Evolutionary conservation across 2,329 filamentous ascomycete species (phyloP).

Genomic region (Cytospora piceae): DNA sequence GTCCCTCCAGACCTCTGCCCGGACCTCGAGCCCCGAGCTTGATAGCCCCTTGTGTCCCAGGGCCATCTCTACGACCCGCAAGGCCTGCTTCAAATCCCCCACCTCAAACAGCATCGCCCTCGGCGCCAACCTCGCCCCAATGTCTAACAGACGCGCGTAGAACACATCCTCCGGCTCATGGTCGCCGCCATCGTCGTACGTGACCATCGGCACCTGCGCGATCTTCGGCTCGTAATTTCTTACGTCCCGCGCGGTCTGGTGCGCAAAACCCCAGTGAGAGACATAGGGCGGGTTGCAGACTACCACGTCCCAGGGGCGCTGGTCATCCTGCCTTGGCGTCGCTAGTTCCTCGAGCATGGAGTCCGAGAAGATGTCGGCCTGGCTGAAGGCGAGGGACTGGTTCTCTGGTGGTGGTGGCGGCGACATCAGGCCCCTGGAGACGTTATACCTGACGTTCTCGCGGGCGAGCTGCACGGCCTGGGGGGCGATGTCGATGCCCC

Average conservation of each 20-base stretch:
- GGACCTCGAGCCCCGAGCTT: slow-evolving; percentile 36
- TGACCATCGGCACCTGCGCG: slow-evolving; percentile 67
- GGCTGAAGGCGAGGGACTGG: slow-evolving; percentile 30
- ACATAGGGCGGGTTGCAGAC: slow-evolving; percentile 94
- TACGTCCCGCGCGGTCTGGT: slow-evolving; percentile 72
- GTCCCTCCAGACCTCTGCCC: slow-evolving; percentile 74
- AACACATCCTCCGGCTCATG: slow-evolving; percentile 57
- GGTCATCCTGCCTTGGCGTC: neutral
- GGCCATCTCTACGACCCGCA: slow-evolving; percentile 60
- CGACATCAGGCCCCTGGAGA: slow-evolving; percentile 32
- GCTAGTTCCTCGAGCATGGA: slow-evolving; percentile 17
- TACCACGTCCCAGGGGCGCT: slow-evolving; percentile 62
- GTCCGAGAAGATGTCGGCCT: slow-evolving; percentile 51
- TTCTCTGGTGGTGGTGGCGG: slow-evolving; percentile 31
- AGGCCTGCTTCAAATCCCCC: slow-evolving; percentile 69
- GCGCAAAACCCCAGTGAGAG: slow-evolving; percentile 64
- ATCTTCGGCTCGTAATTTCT: slow-evolving; percentile 78
- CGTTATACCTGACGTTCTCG: slow-evolving; percentile 64
- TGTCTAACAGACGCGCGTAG: slow-evolving; percentile 65
- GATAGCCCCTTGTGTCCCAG: slow-evolving; percentile 34
- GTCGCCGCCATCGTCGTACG: slow-evolving; percentile 29
- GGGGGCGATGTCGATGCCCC: slow-evolving; percentile 74
- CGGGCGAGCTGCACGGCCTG: slow-evolving; percentile 67
- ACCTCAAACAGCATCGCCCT: slow-evolving; percentile 71
- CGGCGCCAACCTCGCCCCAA: slow-evolving; percentile 54